These are phyloP conservation scores for Rhytidiadelphus loreus DNA, from an alignment of 225 moss, liverwort and hornwort species.

Conservation along the genomic window DNA sequence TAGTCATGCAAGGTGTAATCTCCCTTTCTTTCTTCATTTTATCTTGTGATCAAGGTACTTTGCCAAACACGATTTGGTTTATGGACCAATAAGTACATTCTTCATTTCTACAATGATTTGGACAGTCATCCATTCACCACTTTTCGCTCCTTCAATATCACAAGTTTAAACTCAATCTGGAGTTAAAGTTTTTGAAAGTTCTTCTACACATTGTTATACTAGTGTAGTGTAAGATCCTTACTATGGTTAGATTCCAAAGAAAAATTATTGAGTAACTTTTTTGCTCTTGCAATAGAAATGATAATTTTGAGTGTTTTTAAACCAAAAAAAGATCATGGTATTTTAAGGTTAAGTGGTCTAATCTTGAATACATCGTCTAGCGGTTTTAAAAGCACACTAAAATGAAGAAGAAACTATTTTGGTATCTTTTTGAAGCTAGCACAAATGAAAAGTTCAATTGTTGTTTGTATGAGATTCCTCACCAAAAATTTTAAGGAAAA, in stretches of 20 bases:
- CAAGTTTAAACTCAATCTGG: not conserved
- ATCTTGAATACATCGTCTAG: accelerated
- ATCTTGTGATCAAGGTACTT: not conserved
- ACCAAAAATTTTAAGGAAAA: not conserved
- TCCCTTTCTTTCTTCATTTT: not conserved
- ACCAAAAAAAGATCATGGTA: accelerated
- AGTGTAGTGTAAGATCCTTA: not conserved
- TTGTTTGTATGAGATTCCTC: not conserved
- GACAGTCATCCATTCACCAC: not conserved
- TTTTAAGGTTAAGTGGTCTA: too few relatives aligned
- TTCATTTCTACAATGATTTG: not conserved
- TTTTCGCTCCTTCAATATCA: not conserved
- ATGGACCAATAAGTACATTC: not conserved
- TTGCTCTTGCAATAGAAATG: not conserved
- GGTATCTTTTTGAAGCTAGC: not conserved
- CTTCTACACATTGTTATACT: not conserved
- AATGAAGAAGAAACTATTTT: not conserved
- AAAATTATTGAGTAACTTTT: not conserved
- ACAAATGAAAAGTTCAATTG: not conserved
- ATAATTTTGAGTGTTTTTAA: not conserved
- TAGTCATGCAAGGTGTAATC: accelerated
- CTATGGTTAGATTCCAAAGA: not conserved
- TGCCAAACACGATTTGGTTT: not conserved
- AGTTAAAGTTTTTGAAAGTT: not conserved
- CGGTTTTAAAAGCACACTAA: not conserved